Percentiles rank a stretch among this genome's conserved stretches.
Conservation (phyloP, 2,329 filamentous ascomycete genomes). For the Epichloe scottii region DNA sequence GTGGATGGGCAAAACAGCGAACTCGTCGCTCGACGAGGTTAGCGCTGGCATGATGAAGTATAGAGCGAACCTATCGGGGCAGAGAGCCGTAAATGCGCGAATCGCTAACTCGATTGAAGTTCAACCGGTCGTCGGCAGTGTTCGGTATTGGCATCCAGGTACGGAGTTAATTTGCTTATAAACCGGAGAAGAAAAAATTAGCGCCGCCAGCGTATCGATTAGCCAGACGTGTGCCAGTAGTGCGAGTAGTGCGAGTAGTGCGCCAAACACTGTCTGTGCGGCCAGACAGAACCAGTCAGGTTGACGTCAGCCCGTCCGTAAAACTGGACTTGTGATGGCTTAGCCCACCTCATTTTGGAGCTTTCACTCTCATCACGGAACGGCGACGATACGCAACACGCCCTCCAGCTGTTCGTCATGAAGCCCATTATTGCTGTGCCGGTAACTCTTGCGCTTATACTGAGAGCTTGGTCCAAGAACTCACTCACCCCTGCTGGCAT, state of each 20-base stretch:
- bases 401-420: slow-evolving; percentile 28
- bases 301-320: not conserved
- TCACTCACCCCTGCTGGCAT: slow-evolving; percentile 72
- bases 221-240: not conserved
- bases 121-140: no score
- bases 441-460: slow-evolving; percentile 46
- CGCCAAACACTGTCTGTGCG: not conserved
- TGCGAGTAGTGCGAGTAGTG: not conserved
- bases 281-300: not conserved
- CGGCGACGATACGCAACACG: not conserved
- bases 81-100: not conserved
- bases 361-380: not conserved
- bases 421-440: slow-evolving; percentile 45
- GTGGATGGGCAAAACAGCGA: slow-evolving; percentile 55
- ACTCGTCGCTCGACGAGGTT: slow-evolving; percentile 35
- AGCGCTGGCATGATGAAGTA: slow-evolving; percentile 16
- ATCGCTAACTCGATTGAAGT: not conserved
- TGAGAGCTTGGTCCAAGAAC: slow-evolving; percentile 57
- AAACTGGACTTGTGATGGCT: not conserved
- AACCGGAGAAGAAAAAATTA: not conserved
- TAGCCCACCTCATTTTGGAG: not conserved
- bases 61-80: no score
- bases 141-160: no score
- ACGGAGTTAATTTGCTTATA: no score
- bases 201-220: slow-evolving; percentile 4